Conservation (phyloP, 2,329 filamentous ascomycete genomes). For the Beauveria brongniartii region DNA sequence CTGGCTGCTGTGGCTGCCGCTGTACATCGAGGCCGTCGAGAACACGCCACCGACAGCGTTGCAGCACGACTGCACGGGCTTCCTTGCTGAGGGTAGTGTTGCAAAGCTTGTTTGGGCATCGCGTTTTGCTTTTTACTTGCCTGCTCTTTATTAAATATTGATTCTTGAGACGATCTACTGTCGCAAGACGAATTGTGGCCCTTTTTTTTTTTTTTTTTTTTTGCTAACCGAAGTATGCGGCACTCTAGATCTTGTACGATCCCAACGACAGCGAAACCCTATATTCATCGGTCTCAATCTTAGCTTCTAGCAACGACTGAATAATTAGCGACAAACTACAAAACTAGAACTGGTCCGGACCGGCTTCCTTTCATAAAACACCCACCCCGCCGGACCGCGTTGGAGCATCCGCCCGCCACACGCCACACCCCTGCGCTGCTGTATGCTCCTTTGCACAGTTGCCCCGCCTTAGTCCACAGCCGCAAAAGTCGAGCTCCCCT, state of each 20-base stretch:
- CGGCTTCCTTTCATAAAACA: background rate
- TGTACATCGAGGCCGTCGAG: background rate
- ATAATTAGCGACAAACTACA: background rate
- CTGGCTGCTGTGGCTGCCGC: background rate
- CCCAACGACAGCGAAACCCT: background rate
- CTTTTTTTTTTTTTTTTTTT: background rate
- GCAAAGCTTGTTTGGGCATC: background rate
- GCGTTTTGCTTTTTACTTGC: background rate
- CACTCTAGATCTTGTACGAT: background rate
- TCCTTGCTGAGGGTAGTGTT: background rate
- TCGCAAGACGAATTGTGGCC: background rate
- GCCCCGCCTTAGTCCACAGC: slow-evolving; percentile 9
- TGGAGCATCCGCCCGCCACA: slow-evolving; percentile 3
- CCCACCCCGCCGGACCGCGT: background rate
- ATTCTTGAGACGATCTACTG: background rate
- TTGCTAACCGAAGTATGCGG: background rate
- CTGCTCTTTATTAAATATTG: background rate
- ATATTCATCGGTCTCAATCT: background rate
- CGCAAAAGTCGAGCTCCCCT: slow-evolving; percentile 10
- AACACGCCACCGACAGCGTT: background rate
- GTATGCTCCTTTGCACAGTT: background rate
- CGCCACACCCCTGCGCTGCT: background rate
- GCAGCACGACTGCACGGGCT: background rate
- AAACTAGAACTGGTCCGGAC: background rate
- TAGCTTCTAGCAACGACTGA: background rate